Evolutionary conservation across 2,329 filamentous ascomycete species (phyloP).

Genomic region (Dactylellina leptospora): DNA sequence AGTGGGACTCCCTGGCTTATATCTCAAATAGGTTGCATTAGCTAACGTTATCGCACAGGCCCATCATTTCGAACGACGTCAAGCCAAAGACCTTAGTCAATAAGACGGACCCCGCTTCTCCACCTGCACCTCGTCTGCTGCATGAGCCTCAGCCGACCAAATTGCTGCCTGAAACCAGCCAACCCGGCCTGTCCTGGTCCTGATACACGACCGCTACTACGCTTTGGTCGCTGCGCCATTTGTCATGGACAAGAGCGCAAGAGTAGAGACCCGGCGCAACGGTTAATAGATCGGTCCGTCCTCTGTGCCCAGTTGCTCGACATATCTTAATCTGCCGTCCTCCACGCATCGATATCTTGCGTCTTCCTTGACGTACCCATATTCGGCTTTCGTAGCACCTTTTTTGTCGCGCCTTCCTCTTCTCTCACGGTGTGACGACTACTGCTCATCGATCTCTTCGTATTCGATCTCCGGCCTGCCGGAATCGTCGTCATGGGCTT

Average conservation of each 20-base stretch:
- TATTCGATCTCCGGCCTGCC: slow-evolving; percentile 8
- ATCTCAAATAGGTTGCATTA: no score
- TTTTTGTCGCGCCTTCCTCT: background rate
- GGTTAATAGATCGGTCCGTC: no score
- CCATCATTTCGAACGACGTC: no score
- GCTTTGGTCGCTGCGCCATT: slow-evolving; percentile 46
- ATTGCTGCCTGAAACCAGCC: slow-evolving; percentile 12
- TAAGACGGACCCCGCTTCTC: background rate
- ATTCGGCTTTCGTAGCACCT: background rate
- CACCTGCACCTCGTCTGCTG: background rate
- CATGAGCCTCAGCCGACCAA: background rate
- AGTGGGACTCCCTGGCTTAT: no score
- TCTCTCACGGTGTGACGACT: background rate
- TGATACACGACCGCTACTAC: background rate
- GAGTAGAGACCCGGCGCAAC: no score
- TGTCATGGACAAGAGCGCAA: slow-evolving; percentile 10
- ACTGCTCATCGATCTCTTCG: background rate
- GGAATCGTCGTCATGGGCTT: slow-evolving; percentile 37
- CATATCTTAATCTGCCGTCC: no score
- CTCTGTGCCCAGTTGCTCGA: no score
- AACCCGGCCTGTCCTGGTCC: background rate
- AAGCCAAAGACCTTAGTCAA: no score
- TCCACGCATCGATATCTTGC: background rate
- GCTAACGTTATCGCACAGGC: no score
- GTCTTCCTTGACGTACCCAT: background rate